These are phyloP conservation scores for Coemansia aciculifera DNA, from an alignment of 192 early-diverging fungal genomes.

Conservation along the genomic window DNA sequence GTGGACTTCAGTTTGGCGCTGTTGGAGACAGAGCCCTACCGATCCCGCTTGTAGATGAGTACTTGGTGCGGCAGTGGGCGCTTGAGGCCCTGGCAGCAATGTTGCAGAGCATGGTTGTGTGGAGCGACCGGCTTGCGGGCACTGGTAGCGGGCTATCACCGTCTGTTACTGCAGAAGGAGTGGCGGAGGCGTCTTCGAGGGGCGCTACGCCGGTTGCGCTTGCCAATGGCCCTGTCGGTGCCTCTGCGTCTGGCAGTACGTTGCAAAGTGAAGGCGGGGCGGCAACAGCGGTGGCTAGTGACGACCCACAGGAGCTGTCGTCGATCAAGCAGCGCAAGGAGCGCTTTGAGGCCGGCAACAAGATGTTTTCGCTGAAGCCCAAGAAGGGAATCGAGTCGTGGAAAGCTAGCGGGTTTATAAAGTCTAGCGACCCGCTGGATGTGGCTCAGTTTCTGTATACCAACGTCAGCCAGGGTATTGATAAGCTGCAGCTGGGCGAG, in stretches of 20 bases:
- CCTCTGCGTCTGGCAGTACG: neutral
- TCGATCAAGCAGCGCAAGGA: constrained; percentile 85
- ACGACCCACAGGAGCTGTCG: constrained; percentile 86
- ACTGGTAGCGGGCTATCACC: neutral
- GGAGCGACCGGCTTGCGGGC: constrained; percentile 59
- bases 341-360: constrained; percentile 72
- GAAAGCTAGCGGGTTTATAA: constrained; percentile 66
- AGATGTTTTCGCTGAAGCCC: constrained; percentile 84
- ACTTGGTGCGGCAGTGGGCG: constrained; percentile 59
- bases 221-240: constrained; percentile 4
- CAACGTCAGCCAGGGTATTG: constrained; percentile 69
- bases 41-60: constrained; percentile 31
- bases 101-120: constrained; percentile 66
- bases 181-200: neutral
- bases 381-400: constrained; percentile 85
- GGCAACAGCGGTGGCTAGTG: constrained; percentile 40
- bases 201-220: neutral
- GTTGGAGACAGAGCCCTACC: constrained; percentile 6
- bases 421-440: constrained; percentile 64
- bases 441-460: constrained; percentile 73
- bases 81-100: constrained; percentile 64
- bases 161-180: neutral
- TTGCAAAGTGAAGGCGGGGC: constrained; percentile 11
- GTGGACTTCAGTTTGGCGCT: constrained; percentile 24
- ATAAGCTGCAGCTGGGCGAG: constrained; percentile 89